A percentile compares a stretch with the other conserved stretches of the same genome.
These are phyloP conservation scores for Apiospora koreana DNA, from an alignment of 2,329 filamentous ascomycete species.

Conservation along the genomic window DNA sequence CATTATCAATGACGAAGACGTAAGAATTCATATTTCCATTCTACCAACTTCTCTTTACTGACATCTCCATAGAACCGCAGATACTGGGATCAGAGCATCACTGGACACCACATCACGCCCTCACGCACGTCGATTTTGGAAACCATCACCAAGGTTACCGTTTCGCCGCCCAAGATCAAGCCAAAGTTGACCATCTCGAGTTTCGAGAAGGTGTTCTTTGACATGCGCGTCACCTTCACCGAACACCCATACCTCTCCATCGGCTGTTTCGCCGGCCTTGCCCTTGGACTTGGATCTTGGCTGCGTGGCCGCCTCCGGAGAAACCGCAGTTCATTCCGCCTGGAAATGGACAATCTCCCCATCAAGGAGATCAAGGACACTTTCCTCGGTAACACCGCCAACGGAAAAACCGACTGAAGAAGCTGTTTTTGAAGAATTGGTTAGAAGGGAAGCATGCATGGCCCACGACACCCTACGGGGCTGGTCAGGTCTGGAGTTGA, in stretches of 20 bases:
- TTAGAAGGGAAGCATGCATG: neutral
- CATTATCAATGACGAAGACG: conserved; percentile 95
- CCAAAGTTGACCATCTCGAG: conserved; percentile 76
- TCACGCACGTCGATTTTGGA: conserved; percentile 90
- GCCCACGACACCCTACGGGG: neutral
- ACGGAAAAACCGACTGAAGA: conserved; percentile 53
- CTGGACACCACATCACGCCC: conserved; percentile 85
- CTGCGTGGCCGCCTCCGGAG: conserved; percentile 55
- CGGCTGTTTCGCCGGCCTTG: conserved; percentile 58
- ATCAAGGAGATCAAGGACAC: conserved; percentile 64
- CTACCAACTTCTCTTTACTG: conserved; percentile 29
- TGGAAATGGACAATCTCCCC: conserved; percentile 54
- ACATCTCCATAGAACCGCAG: conserved; percentile 69
- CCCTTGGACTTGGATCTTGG: conserved; percentile 54
- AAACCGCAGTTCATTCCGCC: conserved; percentile 60
- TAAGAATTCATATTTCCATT: conserved; percentile 50
- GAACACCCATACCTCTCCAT: conserved; percentile 62
- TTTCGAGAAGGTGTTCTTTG: conserved; percentile 71
- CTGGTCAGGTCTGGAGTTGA: conserved; percentile 5
- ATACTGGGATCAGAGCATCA: conserved; percentile 92
- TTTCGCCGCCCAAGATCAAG: conserved; percentile 69
- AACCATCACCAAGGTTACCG: conserved; percentile 72
- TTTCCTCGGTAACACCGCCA: conserved; percentile 54
- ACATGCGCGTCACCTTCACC: conserved; percentile 58
- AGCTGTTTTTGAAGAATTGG: neutral